Percentiles rank a stretch among this genome's conserved stretches.
phyloP scores from a whole-genome alignment of 2,329 filamentous ascomycete genomes.

The Colletotrichum sidae region DNA sequence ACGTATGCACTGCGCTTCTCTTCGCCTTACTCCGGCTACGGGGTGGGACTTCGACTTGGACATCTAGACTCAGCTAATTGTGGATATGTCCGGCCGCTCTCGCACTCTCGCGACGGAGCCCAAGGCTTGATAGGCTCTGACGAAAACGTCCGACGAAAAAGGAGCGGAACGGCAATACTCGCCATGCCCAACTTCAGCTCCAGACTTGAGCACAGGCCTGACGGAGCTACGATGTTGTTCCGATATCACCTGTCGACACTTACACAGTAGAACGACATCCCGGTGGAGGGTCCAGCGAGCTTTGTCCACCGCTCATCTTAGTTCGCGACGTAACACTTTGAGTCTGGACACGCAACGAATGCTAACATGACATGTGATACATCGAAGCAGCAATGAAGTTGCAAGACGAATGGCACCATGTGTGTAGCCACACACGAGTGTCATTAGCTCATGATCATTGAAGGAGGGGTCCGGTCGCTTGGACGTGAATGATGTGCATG shows the following conservation, averaged over 20 bases:
- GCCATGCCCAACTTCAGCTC: slow-evolving; percentile 22
- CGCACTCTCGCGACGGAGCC: not conserved
- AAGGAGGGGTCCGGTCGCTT: not conserved
- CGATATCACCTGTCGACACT: slow-evolving; percentile 13
- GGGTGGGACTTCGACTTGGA: slow-evolving; percentile 15
- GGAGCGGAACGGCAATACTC: slow-evolving; percentile 34
- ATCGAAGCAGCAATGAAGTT: not conserved
- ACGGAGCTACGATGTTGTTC: slow-evolving; percentile 18
- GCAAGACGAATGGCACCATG: not conserved
- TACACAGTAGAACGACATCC: slow-evolving; percentile 2
- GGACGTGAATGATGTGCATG: slow-evolving; percentile 26
- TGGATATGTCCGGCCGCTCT: slow-evolving; percentile 19
- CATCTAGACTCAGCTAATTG: not conserved
- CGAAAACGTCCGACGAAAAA: slow-evolving; percentile 28
- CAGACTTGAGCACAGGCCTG: slow-evolving; percentile 2
- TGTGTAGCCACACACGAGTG: not conserved
- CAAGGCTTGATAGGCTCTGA: too few relatives aligned
- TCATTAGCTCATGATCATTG: not conserved
- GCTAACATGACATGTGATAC: slow-evolving; percentile 29
- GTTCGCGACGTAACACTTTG: slow-evolving; percentile 11
- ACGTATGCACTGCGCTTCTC: slow-evolving; percentile 11
- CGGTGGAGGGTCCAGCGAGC: slow-evolving; percentile 20
- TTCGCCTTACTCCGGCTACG: slow-evolving; percentile 19
- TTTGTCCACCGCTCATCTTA: slow-evolving; percentile 35
- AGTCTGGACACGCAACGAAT: not conserved